Base-by-base conservation (phyloP, 305 asterid species). In the Solanum hybrid region DNA sequence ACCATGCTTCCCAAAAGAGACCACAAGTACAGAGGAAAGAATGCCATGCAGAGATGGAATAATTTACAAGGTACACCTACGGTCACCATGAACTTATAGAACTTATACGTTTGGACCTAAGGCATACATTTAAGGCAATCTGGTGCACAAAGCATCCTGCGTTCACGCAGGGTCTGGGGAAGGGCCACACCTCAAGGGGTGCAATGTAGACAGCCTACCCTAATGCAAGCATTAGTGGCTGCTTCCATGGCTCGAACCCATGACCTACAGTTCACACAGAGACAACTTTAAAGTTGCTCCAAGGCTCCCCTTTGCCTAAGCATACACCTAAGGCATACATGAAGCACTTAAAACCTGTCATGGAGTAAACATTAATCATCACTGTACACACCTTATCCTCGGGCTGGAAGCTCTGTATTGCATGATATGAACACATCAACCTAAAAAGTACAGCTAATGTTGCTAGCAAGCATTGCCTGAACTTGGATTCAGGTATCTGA, bases 371-470 rank as follows among this genome's bases (percentile, higher is more conserved):
- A 84, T 20, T 20, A 90, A 32, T 22, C 42, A 85, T 85, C 26
- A 51, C 12, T 31, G 11, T 56, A 81, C 93, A 91, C 93, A 95
- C 99, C 92, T 94, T 92, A 66, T 95, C 95, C 90, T 92, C 98
- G 69, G 95, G 94, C 86, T 93, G 95, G 91, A 96, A 97, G 94
- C 95, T 93, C 92, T 93, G 94, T 89, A 98, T 93, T 80, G 96
- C 96, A 94, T 95, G 94, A 94, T 98, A 98, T 20, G 98, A 95
- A 90, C 98, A 95, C 99, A 98, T 96, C 92, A 96, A 92, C 96
- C 95, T 95, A 93, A 96, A 98, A 90, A 97, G 94, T 88, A 92
- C 97, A 79, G 98, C 97, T 88, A 97, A 93, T 72, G 98, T 95
- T 90, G 97, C 98, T 86, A 96, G 92, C 91, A 98, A 93, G 91